Base-by-base conservation (phyloP, 2,329 filamentous ascomycete genomes). In the Beauveria rudraprayagi region DNA sequence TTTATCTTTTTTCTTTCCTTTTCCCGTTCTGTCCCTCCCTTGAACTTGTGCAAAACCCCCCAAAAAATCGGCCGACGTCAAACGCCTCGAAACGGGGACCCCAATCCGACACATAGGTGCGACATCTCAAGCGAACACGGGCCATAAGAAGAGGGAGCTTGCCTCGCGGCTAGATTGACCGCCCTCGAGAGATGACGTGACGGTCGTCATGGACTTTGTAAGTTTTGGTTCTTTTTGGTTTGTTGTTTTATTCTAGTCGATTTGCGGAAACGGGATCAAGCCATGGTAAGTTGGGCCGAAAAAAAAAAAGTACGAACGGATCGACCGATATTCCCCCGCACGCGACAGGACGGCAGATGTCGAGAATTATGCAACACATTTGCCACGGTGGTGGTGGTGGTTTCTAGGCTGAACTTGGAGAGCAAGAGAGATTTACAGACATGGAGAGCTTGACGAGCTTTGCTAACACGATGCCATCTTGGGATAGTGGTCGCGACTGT, bases 401-500 rank as follows among this genome's bases (percentile, higher is more conserved):
- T 22, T 22, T 22, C 22, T 22, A 22, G 22, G 34, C 34, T 14
- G n/a, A 46, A 37, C 34, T 41, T 19, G 47, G n/a, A 24, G 47
- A 44, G 5, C 48, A 28, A 22, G 6, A 41, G 17, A 46, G 34
- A 19, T 9, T 41, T 44, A 11, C 17, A 19, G 9, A 5, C 6
- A 10, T 28, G 37, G 30, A 24, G 41, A 56, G 41, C 40, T 44
- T 48, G 48, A 14, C 28, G n/a, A 43, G 51, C 17, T 56, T 46
- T 50, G 60, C 60, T 56, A 56, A 56, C 51, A n/a, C 30, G 5
- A 24, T 24, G 56, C 34, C 34, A 6, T 16, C 3, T 61, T 48
- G 56, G 61, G 62, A 34, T 67, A 88, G 85, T 88, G 85, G 85
- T 84, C 84, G 76, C 83, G 85, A 75, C 78, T 88, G 75, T 76